Evolutionary conservation across 2,329 filamentous ascomycete genomes (phyloP), one percentile per base, ranked within the genome.

Genomic region (Microsporum ferrugineum): DNA sequence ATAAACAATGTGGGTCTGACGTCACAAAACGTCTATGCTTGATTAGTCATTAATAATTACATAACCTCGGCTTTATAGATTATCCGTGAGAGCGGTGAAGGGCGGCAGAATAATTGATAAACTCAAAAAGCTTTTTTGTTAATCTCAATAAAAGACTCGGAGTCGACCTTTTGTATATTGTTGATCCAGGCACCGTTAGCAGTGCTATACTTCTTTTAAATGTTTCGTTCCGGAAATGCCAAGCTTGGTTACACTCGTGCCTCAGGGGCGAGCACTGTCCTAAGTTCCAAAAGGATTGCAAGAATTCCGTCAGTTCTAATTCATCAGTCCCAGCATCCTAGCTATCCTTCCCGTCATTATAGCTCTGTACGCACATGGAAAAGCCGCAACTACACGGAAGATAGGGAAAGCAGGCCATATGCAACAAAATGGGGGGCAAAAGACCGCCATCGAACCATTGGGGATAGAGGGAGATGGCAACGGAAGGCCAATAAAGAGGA

Each of bases 201-300:
- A 36, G 31, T 6, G 17, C 17, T 34, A 55, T 8, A 36, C 17
- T 14, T 31, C 7, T 34, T 47, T 60, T 60, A 59, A 53, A 63
- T 63, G 61, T 47, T 63, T 45, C 51, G 59, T 29, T 61, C 53
- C 56, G 39, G 57, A 17, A 51, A 63, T 61, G 38, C 41, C 56
- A 38, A 31, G 33, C 53, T 60, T 45, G 23, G 56, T 47, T 38
- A 59, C 59, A 51, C 59, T 49, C 43, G 38, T 56, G 47, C 47
- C 51, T 55, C 60, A 17, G 36, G 57, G 49, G n/a, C 51, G 34
- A 31, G 12, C 49, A 5, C 47, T 43, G 14, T 55, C 53, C 27
- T 51, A 36, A 17, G 14, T 29, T 59, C 57, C 7, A 56, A 33
- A 12, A 34, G 33, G 27, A 17, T 7, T 14, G 36, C 57, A 59